phyloP scores from a whole-genome alignment of 176 grass and related monocot species.

The Avena sativa region DNA sequence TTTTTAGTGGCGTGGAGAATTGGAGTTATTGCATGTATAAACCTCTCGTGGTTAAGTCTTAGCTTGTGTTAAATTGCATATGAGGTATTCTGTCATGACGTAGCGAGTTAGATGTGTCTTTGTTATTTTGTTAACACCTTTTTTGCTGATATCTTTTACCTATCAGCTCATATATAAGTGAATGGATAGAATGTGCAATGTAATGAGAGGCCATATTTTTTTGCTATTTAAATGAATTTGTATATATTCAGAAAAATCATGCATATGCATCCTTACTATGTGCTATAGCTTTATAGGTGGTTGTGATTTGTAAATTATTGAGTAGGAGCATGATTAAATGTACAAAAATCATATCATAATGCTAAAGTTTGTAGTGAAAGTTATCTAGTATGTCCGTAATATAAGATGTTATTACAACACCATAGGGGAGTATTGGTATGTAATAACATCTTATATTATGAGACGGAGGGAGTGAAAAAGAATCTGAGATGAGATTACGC shows the following conservation, averaged over 20 bases:
- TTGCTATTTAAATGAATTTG: background rate
- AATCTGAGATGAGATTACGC: background rate
- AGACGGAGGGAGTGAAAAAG: background rate
- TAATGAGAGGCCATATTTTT: background rate
- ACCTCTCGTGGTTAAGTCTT: background rate
- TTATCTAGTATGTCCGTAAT: background rate
- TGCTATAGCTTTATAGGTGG: slow-evolving; percentile 1
- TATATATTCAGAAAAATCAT: background rate
- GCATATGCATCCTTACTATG: slow-evolving; percentile 5
- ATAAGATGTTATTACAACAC: too few species aligned
- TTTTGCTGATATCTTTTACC: background rate
- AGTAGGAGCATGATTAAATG: background rate
- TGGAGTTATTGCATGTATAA: background rate
- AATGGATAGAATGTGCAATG: background rate
- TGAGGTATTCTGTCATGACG: background rate
- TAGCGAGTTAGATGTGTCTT: background rate
- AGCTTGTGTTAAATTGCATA: background rate
- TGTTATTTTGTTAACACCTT: background rate
- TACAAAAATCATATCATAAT: slow-evolving; percentile 9
- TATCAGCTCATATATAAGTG: background rate
- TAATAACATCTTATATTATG: too few species aligned
- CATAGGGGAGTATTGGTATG: too few species aligned
- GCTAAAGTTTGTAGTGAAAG: background rate
- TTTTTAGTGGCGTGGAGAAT: background rate
- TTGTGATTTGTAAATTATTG: background rate